Conservation (phyloP, 306 rosid species). For the Neltuma alba region DNA sequence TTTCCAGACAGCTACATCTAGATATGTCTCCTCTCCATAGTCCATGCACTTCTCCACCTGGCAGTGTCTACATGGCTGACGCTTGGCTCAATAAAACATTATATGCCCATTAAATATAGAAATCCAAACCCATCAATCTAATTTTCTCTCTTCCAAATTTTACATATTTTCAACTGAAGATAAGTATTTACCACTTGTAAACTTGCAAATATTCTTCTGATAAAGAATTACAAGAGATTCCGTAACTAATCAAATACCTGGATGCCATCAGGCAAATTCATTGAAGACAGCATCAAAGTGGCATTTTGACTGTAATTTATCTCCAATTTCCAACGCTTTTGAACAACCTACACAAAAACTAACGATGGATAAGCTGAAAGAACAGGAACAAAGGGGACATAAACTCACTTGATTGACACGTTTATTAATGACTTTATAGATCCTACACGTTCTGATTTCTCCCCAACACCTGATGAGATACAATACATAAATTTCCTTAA, state of each 20-base stretch:
- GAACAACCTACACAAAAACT: slow-evolving; percentile 63
- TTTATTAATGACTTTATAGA: neutral
- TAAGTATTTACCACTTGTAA: neutral
- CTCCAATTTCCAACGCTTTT: slow-evolving; percentile 90
- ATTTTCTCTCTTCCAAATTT: neutral
- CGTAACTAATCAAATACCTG: slow-evolving; percentile 58
- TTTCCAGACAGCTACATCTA: neutral
- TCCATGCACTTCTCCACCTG: neutral
- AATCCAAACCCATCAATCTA: neutral
- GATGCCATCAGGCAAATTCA: slow-evolving; percentile 93
- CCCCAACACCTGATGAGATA: neutral
- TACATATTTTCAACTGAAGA: neutral
- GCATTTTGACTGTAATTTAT: slow-evolving; percentile 87
- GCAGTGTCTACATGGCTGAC: neutral
- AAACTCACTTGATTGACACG: neutral
- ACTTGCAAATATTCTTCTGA: neutral
- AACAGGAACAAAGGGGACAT: neutral
- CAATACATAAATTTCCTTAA: neutral
- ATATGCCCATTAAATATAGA: slow-evolving; percentile 11
- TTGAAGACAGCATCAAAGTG: slow-evolving; percentile 88
- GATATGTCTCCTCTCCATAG: neutral
- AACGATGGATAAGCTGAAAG: neutral
- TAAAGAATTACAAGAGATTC: slow-evolving; percentile 2
- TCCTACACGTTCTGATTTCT: neutral
- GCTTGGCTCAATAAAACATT: neutral